Conservation (phyloP, 495 filamentous ascomycete species). For the Melanomma pulvis-pyrius region DNA sequence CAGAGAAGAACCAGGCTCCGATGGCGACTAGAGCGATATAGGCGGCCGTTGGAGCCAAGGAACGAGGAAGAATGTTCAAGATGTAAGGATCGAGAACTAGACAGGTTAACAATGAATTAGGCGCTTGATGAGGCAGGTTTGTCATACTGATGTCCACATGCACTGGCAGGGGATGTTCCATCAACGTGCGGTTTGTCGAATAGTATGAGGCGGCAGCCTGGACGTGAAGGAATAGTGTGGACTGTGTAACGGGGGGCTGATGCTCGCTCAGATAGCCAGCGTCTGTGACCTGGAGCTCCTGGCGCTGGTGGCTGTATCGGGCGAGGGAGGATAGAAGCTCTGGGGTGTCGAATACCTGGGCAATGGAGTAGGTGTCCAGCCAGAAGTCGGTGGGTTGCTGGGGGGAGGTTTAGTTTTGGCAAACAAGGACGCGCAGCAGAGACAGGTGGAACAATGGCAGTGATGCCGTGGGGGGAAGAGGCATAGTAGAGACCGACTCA, state of each 20-base stretch:
- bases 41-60: constrained; percentile 44
- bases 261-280: constrained; percentile 32
- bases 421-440: constrained; percentile 21
- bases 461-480: background rate
- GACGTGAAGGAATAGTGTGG: constrained; percentile 77
- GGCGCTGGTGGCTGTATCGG: constrained; percentile 60
- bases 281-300: constrained; percentile 32
- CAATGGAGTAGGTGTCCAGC: constrained; percentile 64
- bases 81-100: constrained; percentile 77
- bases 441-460: background rate
- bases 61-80: constrained; percentile 48
- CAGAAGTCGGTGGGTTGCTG: constrained; percentile 88
- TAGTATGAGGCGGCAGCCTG: constrained; percentile 82
- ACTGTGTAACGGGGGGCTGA: constrained; percentile 40
- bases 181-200: constrained; percentile 69
- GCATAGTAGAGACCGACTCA: constrained; percentile 51
- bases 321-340: constrained; percentile 66
- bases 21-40: constrained; percentile 46
- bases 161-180: constrained; percentile 75
- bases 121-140: background rate
- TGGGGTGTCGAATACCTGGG: constrained; percentile 60
- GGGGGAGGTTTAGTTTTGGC: constrained; percentile 4
- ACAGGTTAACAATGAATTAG: background rate
- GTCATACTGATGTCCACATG: constrained; percentile 71
- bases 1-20: constrained; percentile 45